phyloP scores from a whole-genome alignment of 768 basidiomycete genomes.

The Tylopilus vinaceipallidus region DNA sequence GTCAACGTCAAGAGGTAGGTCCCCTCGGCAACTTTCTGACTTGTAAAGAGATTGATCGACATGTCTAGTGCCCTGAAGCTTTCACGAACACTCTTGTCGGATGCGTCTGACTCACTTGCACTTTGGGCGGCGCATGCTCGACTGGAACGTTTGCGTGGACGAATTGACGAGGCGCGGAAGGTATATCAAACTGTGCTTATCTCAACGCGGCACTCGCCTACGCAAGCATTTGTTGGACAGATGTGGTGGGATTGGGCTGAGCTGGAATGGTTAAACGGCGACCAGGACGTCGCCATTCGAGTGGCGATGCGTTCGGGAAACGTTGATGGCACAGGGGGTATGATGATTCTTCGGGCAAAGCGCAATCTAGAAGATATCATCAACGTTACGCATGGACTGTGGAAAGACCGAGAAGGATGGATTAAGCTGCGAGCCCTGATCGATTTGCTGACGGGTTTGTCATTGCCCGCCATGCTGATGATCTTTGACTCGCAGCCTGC shows the following conservation, averaged over 20 bases:
- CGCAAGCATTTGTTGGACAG: slow-evolving; percentile 36
- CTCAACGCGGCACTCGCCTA: slow-evolving; percentile 38
- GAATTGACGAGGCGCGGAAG: slow-evolving; percentile 68
- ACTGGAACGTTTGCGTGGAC: slow-evolving; percentile 65
- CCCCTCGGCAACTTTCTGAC: slow-evolving; percentile 22
- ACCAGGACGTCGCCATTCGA: slow-evolving; percentile 47
- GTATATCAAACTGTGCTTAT: slow-evolving; percentile 69
- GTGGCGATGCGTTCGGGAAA: slow-evolving; percentile 55
- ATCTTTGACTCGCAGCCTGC: slow-evolving; percentile 34
- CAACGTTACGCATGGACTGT: slow-evolving; percentile 30
- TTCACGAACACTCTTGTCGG: slow-evolving; percentile 62
- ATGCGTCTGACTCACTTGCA: slow-evolving; percentile 50
- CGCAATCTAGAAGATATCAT: slow-evolving; percentile 57
- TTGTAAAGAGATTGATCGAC: slow-evolving; percentile 9
- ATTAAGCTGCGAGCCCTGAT: slow-evolving; percentile 61
- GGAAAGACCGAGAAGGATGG: slow-evolving; percentile 67
- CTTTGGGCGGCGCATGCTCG: slow-evolving; percentile 80
- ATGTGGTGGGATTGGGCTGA: slow-evolving; percentile 87
- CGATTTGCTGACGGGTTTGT: slow-evolving; percentile 53
- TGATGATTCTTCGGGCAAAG: slow-evolving; percentile 62
- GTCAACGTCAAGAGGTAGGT: slow-evolving; percentile 52
- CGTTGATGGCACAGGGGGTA: slow-evolving; percentile 49
- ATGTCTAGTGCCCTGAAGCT: slow-evolving; percentile 59
- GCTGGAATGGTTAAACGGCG: slow-evolving; percentile 71
- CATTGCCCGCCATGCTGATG: slow-evolving; percentile 40